These are phyloP conservation scores for Aspergillus quadricinctus DNA, from an alignment of 2,329 filamentous ascomycete species.

Conservation along the genomic window DNA sequence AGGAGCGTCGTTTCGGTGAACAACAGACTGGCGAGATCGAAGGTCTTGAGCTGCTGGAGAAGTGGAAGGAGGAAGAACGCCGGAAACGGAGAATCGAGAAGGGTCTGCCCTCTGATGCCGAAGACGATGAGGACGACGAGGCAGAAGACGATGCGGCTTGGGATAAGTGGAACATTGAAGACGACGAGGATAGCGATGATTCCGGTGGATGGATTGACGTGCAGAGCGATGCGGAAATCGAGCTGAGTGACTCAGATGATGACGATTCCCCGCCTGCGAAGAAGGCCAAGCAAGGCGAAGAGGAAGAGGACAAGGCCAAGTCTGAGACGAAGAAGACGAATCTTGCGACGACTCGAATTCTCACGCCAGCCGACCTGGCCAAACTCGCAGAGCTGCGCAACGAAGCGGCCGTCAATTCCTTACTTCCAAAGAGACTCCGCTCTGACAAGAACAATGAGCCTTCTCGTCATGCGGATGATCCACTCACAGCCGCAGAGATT, in stretches of 20 bases:
- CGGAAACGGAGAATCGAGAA: constrained; percentile 66
- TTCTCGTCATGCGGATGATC: constrained; percentile 73
- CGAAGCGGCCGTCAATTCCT: constrained; percentile 65
- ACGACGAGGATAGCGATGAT: constrained; percentile 57
- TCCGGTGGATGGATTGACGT: constrained; percentile 94
- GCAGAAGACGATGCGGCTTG: constrained; percentile 50
- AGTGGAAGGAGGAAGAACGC: constrained; percentile 90
- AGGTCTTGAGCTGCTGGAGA: constrained; percentile 82
- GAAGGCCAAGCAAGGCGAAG: constrained; percentile 54
- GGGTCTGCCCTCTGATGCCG: constrained; percentile 59
- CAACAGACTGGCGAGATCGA: constrained; percentile 78
- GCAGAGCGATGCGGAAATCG: constrained; percentile 71
- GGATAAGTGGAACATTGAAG: constrained; percentile 60
- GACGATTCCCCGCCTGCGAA: constrained; percentile 61
- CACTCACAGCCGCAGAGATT: constrained; percentile 85
- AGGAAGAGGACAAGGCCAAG: constrained; percentile 37
- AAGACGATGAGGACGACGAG: constrained; percentile 57
- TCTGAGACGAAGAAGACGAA: constrained; percentile 44
- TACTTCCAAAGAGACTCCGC: constrained; percentile 44
- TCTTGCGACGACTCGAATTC: constrained; percentile 86
- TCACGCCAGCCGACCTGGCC: constrained; percentile 92
- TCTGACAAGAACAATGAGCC: constrained; percentile 44
- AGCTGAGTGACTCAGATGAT: constrained; percentile 69
- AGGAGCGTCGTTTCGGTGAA: constrained; percentile 77
- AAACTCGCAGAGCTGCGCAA: constrained; percentile 87